Conservation (phyloP, 1,284 basidiomycete species). For the Xanthoconium separans region DNA sequence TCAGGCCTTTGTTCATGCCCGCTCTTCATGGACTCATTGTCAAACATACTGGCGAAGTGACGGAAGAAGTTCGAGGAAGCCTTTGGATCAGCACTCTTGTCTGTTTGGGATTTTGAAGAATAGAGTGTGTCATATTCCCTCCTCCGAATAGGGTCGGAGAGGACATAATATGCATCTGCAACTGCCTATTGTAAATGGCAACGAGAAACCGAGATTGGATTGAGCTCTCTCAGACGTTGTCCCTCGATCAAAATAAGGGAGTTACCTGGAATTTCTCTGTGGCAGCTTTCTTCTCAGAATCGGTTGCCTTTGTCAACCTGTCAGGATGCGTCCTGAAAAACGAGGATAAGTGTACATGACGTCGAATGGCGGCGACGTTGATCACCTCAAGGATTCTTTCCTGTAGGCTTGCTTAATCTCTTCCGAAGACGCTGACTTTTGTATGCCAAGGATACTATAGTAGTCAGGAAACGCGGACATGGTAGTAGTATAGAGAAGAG, state of each 20-base stretch:
- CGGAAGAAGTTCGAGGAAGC: conserved; percentile 75
- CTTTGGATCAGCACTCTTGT: conserved; percentile 59
- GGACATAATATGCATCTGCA: conserved; percentile 95
- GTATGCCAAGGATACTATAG: conserved; percentile 62
- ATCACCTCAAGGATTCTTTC: conserved; percentile 68
- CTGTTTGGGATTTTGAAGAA: conserved; percentile 45
- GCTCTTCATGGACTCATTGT: conserved; percentile 32
- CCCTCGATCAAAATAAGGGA: not conserved
- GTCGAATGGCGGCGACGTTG: conserved; percentile 4
- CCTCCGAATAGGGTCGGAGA: conserved; percentile 79
- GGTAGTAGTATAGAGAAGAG: conserved; percentile 18
- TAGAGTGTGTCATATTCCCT: conserved; percentile 82
- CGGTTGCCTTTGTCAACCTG: conserved; percentile 73
- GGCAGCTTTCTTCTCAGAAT: conserved; percentile 67
- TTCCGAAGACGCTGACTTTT: conserved; percentile 61
- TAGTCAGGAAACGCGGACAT: conserved; percentile 77
- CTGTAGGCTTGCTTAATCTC: conserved; percentile 84
- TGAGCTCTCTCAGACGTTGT: not conserved
- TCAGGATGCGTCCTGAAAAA: conserved; percentile 82
- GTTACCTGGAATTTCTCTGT: conserved; percentile 83
- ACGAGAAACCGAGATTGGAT: not conserved
- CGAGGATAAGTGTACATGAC: conserved; percentile 8
- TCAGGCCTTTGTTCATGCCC: conserved; percentile 58
- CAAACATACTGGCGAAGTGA: conserved; percentile 75
- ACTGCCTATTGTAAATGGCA: conserved; percentile 55